Percentiles rank a stretch among this genome's conserved stretches.
Conservation (phyloP, 371 early-diverging fungal genomes). For the Blakeslea trispora region DNA sequence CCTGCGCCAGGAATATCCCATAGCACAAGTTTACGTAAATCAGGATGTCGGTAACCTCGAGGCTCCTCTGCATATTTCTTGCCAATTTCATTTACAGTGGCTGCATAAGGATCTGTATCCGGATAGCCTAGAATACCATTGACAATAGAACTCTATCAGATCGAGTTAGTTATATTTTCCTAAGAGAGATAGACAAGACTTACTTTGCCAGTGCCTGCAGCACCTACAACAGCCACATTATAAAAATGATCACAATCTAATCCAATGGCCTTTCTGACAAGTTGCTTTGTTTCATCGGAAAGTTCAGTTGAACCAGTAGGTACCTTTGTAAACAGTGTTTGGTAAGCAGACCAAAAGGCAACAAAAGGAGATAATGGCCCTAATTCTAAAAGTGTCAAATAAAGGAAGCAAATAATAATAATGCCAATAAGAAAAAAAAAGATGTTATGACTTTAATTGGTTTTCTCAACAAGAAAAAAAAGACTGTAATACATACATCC, state of each 20-base stretch:
- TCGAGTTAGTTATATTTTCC: too few relatives aligned
- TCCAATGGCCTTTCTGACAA: conserved; percentile 37
- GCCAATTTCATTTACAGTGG: conserved; percentile 34
- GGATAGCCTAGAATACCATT: conserved; percentile 50
- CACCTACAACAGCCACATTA: conserved; percentile 51
- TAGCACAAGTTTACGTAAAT: conserved; percentile 39
- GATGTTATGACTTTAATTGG: too few relatives aligned
- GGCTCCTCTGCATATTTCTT: conserved; percentile 22
- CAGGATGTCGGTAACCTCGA: conserved; percentile 45
- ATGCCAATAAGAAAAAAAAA: too few relatives aligned
- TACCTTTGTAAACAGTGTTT: conserved; percentile 38
- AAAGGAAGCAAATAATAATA: too few relatives aligned
- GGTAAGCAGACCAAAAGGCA: conserved; percentile 45
- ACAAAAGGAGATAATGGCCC: conserved; percentile 54
- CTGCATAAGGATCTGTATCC: conserved; percentile 39
- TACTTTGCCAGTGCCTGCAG: conserved; percentile 53
- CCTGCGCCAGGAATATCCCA: conserved; percentile 57
- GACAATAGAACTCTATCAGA: conserved; percentile 50
- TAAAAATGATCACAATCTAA: conserved; percentile 47
- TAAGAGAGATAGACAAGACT: too few relatives aligned
- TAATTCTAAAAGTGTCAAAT: conserved; percentile 5
- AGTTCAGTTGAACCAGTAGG: conserved; percentile 33
- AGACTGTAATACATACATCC: conserved; percentile 35
- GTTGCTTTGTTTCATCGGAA: conserved; percentile 31
- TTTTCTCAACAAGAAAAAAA: neutral